phyloP scores from a whole-genome alignment of 106 monocot species.

The Phalaenopsis equestris region DNA sequence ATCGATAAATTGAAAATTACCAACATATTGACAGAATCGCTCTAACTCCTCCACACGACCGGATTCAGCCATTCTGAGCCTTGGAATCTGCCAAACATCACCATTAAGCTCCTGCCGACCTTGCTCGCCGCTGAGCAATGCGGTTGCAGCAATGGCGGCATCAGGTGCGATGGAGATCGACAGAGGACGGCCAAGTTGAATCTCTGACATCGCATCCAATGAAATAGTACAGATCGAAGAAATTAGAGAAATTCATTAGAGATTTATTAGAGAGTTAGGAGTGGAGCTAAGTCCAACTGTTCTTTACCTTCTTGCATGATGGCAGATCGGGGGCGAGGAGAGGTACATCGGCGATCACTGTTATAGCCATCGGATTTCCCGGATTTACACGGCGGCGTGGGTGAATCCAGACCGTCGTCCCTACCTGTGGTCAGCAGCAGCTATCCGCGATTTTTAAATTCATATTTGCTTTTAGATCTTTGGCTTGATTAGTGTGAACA shows the following conservation, averaged over 20 bases:
- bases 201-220: too few relatives aligned
- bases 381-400: too few relatives aligned
- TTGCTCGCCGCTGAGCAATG: background rate
- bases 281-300: background rate
- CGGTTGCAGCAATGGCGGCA: slow-evolving; percentile 13
- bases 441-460: too few relatives aligned
- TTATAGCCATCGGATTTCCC: too few relatives aligned
- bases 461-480: too few relatives aligned
- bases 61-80: slow-evolving; percentile 24
- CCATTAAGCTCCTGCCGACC: background rate
- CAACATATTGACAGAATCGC: slow-evolving; percentile 64
- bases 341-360: too few relatives aligned
- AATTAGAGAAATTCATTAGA: background rate
- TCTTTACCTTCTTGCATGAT: background rate
- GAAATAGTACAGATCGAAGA: background rate
- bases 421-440: too few relatives aligned
- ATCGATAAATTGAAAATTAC: slow-evolving; percentile 14
- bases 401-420: too few relatives aligned
- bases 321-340: too few relatives aligned
- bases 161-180: slow-evolving; percentile 4
- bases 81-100: slow-evolving; percentile 16
- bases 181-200: background rate
- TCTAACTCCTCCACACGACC: slow-evolving; percentile 51
- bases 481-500: too few relatives aligned
- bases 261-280: background rate